Evolutionary conservation across 2,329 filamentous ascomycete species (phyloP).

Genomic region (Trichothecium sympodiale): DNA sequence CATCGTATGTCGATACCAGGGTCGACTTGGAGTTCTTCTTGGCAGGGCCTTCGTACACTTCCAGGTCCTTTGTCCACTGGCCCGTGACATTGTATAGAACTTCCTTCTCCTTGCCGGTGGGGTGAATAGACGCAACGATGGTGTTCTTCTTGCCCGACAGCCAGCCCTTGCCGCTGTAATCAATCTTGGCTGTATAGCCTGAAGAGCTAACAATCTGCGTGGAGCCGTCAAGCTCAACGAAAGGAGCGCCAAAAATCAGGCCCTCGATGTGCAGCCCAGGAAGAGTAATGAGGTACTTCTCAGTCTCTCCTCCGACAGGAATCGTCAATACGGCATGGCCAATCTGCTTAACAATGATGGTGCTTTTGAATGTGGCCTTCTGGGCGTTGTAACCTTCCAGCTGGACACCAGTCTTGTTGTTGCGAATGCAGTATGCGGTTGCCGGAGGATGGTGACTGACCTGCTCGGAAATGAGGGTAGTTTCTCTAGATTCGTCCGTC

Average conservation of each 20-base stretch:
- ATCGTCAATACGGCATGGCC: slow-evolving; percentile 79
- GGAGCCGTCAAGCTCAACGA: slow-evolving; percentile 78
- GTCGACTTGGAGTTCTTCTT: slow-evolving; percentile 37
- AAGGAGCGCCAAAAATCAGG: slow-evolving; percentile 74
- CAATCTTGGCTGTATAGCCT: slow-evolving; percentile 80
- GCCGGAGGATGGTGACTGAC: slow-evolving; percentile 91
- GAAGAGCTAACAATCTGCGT: slow-evolving; percentile 80
- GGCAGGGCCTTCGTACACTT: slow-evolving; percentile 55
- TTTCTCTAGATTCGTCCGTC: slow-evolving; percentile 72
- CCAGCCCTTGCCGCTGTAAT: slow-evolving; percentile 92
- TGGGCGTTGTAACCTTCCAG: slow-evolving; percentile 90
- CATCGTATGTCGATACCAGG: slow-evolving; percentile 49
- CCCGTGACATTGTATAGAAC: slow-evolving; percentile 73
- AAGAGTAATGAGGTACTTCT: slow-evolving; percentile 83
- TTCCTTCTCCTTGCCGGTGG: slow-evolving; percentile 60
- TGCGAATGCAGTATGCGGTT: slow-evolving; percentile 88
- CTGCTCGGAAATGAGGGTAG: slow-evolving; percentile 84
- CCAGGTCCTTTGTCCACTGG: slow-evolving; percentile 80
- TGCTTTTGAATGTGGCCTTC: slow-evolving; percentile 87
- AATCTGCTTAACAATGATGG: slow-evolving; percentile 90
- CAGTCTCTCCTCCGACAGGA: slow-evolving; percentile 36
- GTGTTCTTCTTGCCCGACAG: slow-evolving; percentile 91
- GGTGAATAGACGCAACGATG: slow-evolving; percentile 65
- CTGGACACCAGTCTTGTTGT: slow-evolving; percentile 68
- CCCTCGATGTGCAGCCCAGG: slow-evolving; percentile 90